Conservation (phyloP, 73 alveolate species). For the Effrenium voratum region DNA sequence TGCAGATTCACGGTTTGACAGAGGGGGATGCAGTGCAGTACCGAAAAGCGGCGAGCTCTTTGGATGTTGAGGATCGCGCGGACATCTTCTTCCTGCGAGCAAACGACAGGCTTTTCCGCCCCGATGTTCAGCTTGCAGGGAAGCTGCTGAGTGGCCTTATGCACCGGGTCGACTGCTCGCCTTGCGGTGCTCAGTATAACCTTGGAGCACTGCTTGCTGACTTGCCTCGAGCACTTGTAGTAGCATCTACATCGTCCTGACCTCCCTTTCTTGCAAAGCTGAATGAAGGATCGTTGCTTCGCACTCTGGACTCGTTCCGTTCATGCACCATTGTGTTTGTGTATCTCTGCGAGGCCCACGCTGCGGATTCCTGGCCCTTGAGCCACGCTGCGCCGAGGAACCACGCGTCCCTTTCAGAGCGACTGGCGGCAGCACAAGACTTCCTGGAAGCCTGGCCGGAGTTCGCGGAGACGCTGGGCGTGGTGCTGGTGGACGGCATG, state of each 20-base stretch:
- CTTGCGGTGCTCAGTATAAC: neutral
- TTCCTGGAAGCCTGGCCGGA: neutral
- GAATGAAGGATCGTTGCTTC: neutral
- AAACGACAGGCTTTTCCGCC: conserved; percentile 32
- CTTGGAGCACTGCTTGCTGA: neutral
- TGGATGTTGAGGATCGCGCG: conserved; percentile 9
- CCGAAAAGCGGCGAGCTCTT: neutral
- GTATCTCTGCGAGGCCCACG: conserved; percentile 54
- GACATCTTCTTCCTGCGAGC: conserved; percentile 52
- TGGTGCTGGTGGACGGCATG: conserved; percentile 40
- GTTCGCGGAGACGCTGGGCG: neutral
- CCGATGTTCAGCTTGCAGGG: conserved; percentile 3
- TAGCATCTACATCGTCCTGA: conserved; percentile 71
- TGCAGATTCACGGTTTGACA: conserved; percentile 14
- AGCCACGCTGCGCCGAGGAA: conserved; percentile 45
- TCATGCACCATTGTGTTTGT: conserved; percentile 27
- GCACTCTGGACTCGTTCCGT: neutral
- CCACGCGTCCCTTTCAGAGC: conserved; percentile 9
- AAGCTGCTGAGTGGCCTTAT: neutral
- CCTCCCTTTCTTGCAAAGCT: conserved; percentile 66
- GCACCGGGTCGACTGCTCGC: neutral
- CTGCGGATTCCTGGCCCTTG: conserved; percentile 52
- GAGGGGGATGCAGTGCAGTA: neutral
- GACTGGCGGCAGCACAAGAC: neutral
- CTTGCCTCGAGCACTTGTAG: conserved; percentile 31